Evolutionary conservation across 768 basidiomycete genomes (phyloP).

Genomic region (Hortiboletus flavorubellus): DNA sequence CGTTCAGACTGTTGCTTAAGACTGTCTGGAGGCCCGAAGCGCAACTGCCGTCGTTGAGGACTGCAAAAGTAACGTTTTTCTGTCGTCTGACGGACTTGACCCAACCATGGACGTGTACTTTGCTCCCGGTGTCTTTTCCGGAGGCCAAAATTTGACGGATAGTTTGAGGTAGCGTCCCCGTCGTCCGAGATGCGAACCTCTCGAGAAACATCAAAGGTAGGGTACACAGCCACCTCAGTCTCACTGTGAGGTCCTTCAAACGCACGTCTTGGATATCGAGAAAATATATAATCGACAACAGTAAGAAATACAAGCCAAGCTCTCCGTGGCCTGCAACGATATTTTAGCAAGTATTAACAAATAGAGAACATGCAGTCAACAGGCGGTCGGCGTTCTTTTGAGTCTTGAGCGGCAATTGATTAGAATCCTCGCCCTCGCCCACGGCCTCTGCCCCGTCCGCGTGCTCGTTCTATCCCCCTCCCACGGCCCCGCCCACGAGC

Average conservation of each 20-base stretch:
- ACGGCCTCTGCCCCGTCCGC: constrained; percentile 55
- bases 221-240: constrained; percentile 25
- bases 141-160: constrained; percentile 38
- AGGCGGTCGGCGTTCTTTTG: constrained; percentile 5
- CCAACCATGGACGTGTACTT: constrained; percentile 68
- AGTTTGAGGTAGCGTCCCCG: constrained; percentile 26
- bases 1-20: constrained; percentile 36
- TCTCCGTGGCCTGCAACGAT: constrained; percentile 11
- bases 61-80: constrained; percentile 84
- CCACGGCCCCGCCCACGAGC: constrained; percentile 62
- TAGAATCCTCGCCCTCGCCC: constrained; percentile 46
- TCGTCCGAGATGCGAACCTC: constrained; percentile 28
- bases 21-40: constrained; percentile 75
- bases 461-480: constrained; percentile 43
- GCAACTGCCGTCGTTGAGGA: constrained; percentile 78
- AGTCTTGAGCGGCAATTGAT: neutral
- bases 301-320: constrained; percentile 23
- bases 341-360: constrained; percentile 26
- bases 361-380: constrained; percentile 5
- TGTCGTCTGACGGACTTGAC: constrained; percentile 81
- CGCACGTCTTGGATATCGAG: neutral
- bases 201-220: constrained; percentile 22
- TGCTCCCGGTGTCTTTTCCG: constrained; percentile 3
- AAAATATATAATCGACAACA: constrained; percentile 7
- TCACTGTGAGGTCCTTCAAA: neutral